Conservation (phyloP, 805 yeast species). For the Sporopachydermia quercuum region DNA sequence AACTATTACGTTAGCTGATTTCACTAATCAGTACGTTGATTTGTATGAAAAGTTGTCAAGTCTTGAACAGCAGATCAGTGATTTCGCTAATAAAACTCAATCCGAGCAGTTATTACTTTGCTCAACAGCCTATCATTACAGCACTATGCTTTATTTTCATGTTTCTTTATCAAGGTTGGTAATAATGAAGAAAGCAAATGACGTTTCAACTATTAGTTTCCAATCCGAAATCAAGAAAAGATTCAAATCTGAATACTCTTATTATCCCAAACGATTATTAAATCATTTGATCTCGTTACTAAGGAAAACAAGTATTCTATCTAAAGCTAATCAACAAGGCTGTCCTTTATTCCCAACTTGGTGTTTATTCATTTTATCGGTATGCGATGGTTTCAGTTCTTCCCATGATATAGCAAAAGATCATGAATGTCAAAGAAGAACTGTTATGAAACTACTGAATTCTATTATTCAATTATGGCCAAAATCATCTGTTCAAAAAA, state of each 20-base stretch:
- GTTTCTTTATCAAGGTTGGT: background rate
- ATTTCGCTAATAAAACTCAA: background rate
- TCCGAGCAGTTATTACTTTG: background rate
- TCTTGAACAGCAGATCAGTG: background rate
- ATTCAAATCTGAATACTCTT: constrained; percentile 1
- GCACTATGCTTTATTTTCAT: background rate
- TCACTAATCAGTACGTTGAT: background rate
- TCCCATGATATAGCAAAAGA: constrained; percentile 3
- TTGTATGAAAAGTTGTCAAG: background rate
- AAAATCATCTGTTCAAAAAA: constrained; percentile 12
- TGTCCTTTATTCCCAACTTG: constrained; percentile 17
- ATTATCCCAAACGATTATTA: constrained; percentile 4
- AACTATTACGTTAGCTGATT: background rate
- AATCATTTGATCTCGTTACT: constrained; percentile 6
- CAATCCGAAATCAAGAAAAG: background rate
- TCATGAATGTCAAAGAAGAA: constrained; percentile 10
- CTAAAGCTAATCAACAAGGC: background rate
- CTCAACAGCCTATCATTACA: background rate
- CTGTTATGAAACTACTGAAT: constrained; percentile 10
- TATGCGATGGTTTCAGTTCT: constrained; percentile 9
- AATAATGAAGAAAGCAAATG: constrained; percentile 2
- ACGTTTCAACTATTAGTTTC: constrained; percentile 3
- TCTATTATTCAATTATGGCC: constrained; percentile 17
- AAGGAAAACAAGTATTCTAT: constrained; percentile 3
- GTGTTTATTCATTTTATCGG: constrained; percentile 16